A percentile compares a stretch with the other conserved stretches of the same genome.
Conservation (phyloP, 208 protist genomes). For the Leishmania gerbilli region DNA sequence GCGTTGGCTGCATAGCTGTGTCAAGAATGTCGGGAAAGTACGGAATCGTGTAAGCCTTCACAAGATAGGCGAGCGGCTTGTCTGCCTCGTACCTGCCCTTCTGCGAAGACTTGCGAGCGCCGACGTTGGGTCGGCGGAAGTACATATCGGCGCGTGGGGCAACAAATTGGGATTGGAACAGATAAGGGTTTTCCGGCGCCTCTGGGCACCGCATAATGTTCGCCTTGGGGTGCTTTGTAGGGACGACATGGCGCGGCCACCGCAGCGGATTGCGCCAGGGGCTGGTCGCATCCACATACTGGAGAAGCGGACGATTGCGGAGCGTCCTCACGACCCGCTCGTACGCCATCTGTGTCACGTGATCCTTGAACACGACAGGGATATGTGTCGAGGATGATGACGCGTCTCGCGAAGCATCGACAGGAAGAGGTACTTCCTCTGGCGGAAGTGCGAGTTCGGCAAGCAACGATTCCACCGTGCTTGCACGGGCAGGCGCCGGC, state of each 20-base stretch:
- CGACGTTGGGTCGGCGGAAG: constrained; percentile 81
- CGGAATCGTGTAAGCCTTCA: constrained; percentile 83
- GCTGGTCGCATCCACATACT: constrained; percentile 75
- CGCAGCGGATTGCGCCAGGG: constrained; percentile 88
- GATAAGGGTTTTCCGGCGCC: constrained; percentile 84
- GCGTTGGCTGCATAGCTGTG: constrained; percentile 73
- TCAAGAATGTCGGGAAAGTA: constrained; percentile 92
- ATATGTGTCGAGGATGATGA: background rate
- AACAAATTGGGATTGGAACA: constrained; percentile 82
- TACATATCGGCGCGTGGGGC: constrained; percentile 82
- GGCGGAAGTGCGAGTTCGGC: background rate
- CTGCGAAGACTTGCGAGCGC: constrained; percentile 42
- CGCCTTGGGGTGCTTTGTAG: constrained; percentile 79
- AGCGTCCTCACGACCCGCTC: constrained; percentile 51
- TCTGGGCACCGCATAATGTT: constrained; percentile 91
- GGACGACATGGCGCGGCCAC: constrained; percentile 81
- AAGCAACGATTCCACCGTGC: background rate
- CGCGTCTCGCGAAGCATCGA: background rate
- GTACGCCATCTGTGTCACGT: constrained; percentile 48
- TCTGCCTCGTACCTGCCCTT: constrained; percentile 89
- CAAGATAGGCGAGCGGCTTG: constrained; percentile 54
- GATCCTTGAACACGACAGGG: constrained; percentile 28
- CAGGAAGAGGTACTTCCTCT: background rate
- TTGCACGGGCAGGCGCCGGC: background rate
- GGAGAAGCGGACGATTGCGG: constrained; percentile 56